Evolutionary conservation across 345 rosid species (phyloP), one percentile per base, ranked within the genome.

Genomic region (Arabidopsis arenosa): DNA sequence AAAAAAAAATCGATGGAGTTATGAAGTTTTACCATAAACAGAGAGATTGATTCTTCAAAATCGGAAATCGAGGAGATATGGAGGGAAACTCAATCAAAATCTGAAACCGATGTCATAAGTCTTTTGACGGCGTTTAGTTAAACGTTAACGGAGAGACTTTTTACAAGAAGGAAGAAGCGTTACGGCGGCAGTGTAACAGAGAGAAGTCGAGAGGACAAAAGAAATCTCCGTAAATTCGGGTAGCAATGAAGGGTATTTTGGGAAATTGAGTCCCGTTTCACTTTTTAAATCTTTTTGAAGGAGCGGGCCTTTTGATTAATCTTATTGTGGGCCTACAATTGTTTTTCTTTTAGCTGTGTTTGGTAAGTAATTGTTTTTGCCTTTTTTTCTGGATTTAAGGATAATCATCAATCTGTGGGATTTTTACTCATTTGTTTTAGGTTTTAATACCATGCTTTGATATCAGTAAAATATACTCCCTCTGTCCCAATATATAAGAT

Each of bases 21-120:
- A 62, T 18, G 79, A 37, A 77, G 65, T 18, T 75, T 1, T 78
- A 66, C 85, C 84, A 68, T 72, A 43, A 77, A 33, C 68, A 68
- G 57, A 68, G 53, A 48, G 75, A 73, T 55, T 63, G 75, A 73
- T 55, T 63, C 66, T 54, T 14, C 13, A 28, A 35, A 37, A 40
- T 8, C 73, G 48, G 48, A 15, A 41, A 32, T 62, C 39, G 39
- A 40, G 48, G 28, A 52, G 49, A 40, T 5, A 30, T 45, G 40
- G 72, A 63, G 40, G 44, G 55, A 63, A 54, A 43, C 28, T 73
- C 47, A 53, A 73, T 14, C 5, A 45, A 36, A 51, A 68, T 51
- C 28, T 10, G 23, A 57, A 47, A 56, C 59, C 1, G n/a, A 40
- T 15, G 4, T 9, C 1, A 26, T 2, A 12, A 9, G 4, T 36